Evolutionary conservation across 1,284 basidiomycete genomes (phyloP).

Genomic region (Austroboletus niveus): DNA sequence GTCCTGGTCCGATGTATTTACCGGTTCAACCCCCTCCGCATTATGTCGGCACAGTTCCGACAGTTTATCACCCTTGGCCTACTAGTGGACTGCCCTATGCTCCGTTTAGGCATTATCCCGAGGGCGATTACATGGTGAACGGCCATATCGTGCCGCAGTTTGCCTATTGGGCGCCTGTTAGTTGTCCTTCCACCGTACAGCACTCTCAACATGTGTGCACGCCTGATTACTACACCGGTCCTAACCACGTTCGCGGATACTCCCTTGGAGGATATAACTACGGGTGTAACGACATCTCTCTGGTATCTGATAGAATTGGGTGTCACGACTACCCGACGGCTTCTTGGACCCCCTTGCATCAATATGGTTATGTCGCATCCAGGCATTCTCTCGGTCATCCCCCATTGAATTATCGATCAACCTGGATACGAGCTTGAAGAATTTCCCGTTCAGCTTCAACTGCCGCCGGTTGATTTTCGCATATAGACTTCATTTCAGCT

Average conservation of each 20-base stretch:
- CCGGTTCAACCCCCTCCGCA: conserved; percentile 56
- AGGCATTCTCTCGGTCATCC: conserved; percentile 37
- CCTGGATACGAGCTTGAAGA: conserved; percentile 52
- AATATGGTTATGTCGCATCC: conserved; percentile 41
- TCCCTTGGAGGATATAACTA: conserved; percentile 58
- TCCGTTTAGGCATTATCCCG: conserved; percentile 19
- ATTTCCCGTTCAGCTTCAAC: conserved; percentile 3
- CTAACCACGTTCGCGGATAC: conserved; percentile 57
- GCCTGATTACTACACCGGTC: conserved; percentile 45
- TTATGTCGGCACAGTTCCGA: conserved; percentile 26
- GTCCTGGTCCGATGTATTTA: conserved; percentile 55
- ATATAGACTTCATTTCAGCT: conserved; percentile 26
- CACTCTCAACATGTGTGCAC: conserved; percentile 56
- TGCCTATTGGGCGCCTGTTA: conserved; percentile 39
- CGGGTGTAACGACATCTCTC: conserved; percentile 44
- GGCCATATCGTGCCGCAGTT: conserved; percentile 32
- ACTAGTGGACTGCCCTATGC: conserved; percentile 33
- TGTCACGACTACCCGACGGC: conserved; percentile 36
- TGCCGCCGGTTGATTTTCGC: conserved; percentile 21
- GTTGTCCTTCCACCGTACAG: conserved; percentile 41
- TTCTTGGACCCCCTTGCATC: conserved; percentile 42
- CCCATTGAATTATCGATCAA: conserved; percentile 42
- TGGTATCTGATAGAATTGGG: conserved; percentile 42
- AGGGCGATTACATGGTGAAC: conserved; percentile 19
- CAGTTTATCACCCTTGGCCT: conserved; percentile 42